Percentiles rank a stretch among this genome's conserved stretches.
Evolutionary conservation across 352 stramenopile genomes (phyloP).

Genomic region (Peronosclerospora sorghi): DNA sequence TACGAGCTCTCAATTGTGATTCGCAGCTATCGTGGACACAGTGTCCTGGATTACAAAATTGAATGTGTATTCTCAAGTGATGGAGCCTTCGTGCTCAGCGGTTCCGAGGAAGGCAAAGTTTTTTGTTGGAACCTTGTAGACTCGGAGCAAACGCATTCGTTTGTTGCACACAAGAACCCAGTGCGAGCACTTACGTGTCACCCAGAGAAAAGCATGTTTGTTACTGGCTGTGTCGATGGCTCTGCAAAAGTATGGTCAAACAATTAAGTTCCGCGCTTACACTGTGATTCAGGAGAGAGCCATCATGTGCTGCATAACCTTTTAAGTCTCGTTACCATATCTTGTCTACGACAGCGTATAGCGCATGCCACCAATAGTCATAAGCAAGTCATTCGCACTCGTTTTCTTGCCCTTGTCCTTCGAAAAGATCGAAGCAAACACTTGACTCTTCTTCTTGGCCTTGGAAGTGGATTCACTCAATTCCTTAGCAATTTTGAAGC

Average conservation of each 20-base stretch:
- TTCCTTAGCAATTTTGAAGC: constrained; percentile 44
- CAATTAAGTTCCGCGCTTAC: neutral
- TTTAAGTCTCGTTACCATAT: neutral
- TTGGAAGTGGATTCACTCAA: constrained; percentile 46
- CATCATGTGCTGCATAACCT: no score
- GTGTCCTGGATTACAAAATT: constrained; percentile 54
- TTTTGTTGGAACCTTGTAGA: constrained; percentile 56
- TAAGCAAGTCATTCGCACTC: constrained; percentile 74
- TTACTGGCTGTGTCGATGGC: constrained; percentile 51
- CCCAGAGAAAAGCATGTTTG: constrained; percentile 49
- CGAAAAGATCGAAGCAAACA: constrained; percentile 77
- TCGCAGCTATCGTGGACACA: constrained; percentile 51
- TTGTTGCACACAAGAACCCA: constrained; percentile 48
- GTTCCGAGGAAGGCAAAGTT: constrained; percentile 64
- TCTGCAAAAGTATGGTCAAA: constrained; percentile 61
- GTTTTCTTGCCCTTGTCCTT: constrained; percentile 53
- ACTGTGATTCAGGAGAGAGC: no score
- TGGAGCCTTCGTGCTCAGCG: constrained; percentile 54
- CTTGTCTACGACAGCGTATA: constrained; percentile 65
- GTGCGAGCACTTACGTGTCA: constrained; percentile 54
- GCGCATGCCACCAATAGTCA: constrained; percentile 73
- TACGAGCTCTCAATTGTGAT: constrained; percentile 3
- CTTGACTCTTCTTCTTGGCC: constrained; percentile 62
- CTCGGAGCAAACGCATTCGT: constrained; percentile 20
- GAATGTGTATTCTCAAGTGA: constrained; percentile 57